Evolutionary conservation across 1,284 basidiomycete genomes (phyloP).

Genomic region (Sanghuangporus baumii): DNA sequence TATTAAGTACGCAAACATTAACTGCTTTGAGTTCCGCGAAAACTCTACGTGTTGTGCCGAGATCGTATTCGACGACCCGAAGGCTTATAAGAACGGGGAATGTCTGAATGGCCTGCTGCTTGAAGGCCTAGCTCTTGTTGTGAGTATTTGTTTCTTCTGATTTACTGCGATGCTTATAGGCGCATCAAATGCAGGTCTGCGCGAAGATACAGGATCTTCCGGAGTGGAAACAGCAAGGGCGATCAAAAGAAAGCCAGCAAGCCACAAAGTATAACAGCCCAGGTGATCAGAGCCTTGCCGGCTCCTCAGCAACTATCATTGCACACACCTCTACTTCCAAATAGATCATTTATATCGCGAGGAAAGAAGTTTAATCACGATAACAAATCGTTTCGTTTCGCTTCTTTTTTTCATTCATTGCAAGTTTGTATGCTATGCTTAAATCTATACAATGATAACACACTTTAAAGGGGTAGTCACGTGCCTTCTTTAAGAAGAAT

Average conservation of each 20-base stretch:
- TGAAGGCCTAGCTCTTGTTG: slow-evolving; percentile 35
- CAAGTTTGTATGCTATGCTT: no score
- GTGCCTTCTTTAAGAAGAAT: slow-evolving; percentile 14
- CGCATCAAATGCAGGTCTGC: slow-evolving; percentile 34
- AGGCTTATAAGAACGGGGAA: slow-evolving; percentile 36
- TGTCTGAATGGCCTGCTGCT: slow-evolving; percentile 33
- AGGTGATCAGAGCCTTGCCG: no score
- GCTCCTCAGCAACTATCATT: no score
- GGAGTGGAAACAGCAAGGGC: slow-evolving; percentile 35
- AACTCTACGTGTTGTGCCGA: slow-evolving; percentile 41
- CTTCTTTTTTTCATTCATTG: no score
- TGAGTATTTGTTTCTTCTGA: slow-evolving; percentile 24
- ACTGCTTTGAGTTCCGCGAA: slow-evolving; percentile 42
- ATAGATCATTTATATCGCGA: no score
- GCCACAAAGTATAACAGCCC: no score
- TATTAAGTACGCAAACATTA: slow-evolving; percentile 37
- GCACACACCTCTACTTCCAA: no score
- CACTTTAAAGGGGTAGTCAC: not conserved
- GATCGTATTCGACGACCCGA: slow-evolving; percentile 36
- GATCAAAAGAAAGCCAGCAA: slow-evolving; percentile 23
- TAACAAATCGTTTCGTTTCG: no score
- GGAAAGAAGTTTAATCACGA: no score
- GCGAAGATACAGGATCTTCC: slow-evolving; percentile 43
- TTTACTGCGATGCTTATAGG: not conserved
- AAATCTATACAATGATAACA: no score